Evolutionary conservation across 768 basidiomycete genomes (phyloP), one percentile per base, ranked within the genome.

Genomic region (Phlebiopsis gigantea): DNA sequence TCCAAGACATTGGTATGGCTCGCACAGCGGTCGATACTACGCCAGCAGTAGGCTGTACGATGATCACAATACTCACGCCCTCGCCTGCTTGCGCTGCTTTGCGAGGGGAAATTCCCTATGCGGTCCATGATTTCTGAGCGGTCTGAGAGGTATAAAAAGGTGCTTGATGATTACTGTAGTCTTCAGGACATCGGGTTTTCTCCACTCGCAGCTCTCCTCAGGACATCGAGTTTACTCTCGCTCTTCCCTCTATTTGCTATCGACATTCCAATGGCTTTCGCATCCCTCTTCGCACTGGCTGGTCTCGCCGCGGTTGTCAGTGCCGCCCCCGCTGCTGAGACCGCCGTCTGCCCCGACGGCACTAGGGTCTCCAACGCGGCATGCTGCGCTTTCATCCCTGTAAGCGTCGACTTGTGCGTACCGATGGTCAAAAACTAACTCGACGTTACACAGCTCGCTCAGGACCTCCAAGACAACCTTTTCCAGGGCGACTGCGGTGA

Each of bases 231-330:
- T 29, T 28, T 43, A n/a, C 42, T 22, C 44, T 26, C 43, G 21
- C 42, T 28, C 26, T 25, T 48, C 21, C 21, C 19, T 30, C 30
- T n/a, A n/a, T n/a, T 28, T 24, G 21, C 9, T 41, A 31, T 24
- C 8, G 41, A 54, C 10, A 25, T 42, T 15, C 15, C 53, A 62
- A 63, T 63, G 62, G 31, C 57, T 47, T 61, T 61, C 60, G 41
- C 45, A 41, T 48, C 61, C 24, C 48, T 62, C 51, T 21, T 58
- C 29, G 54, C 57, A 22, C 46, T 63, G 31, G 50, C 53, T 28
- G 49, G 56, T 26, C 54, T 63, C 53, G 59, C 60, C 21, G 55
- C 46, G 24, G 25, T 31, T 12, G 30, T 28, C 10, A 19, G 6
- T 21, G 51, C 57, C 26, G 57, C 61, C 5, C 44, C 46, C 17